These are phyloP conservation scores for Reticulascus tulasneorum DNA, from an alignment of 2,329 filamentous ascomycete genomes.

Conservation along the genomic window DNA sequence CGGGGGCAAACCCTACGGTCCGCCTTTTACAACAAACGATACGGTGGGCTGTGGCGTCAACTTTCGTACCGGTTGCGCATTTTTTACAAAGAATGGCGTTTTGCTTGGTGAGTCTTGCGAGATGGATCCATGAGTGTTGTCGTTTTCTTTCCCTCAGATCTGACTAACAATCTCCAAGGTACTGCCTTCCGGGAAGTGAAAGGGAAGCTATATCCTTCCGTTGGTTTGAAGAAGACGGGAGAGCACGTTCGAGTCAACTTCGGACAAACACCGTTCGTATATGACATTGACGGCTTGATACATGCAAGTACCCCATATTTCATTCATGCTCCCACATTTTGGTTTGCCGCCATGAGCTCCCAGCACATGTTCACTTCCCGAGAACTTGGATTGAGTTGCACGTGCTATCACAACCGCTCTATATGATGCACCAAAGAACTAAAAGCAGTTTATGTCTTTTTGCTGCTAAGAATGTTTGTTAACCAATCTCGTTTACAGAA, in stretches of 20 bases:
- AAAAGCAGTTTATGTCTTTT: too few species aligned
- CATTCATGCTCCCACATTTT: too few species aligned
- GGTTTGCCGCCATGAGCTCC: too few species aligned
- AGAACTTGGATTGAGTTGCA: too few species aligned
- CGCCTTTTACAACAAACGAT: conserved; percentile 52
- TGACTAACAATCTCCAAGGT: conserved; percentile 42
- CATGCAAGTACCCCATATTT: conserved; percentile 47
- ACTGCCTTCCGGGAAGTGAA: conserved; percentile 65
- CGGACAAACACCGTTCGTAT: conserved; percentile 74
- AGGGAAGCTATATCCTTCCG: conserved; percentile 60
- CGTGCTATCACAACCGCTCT: too few species aligned
- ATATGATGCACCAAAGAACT: too few species aligned
- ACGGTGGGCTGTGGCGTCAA: conserved; percentile 64
- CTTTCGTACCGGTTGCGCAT: conserved; percentile 59
- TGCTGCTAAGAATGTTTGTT: conserved; percentile 1
- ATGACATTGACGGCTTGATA: conserved; percentile 86
- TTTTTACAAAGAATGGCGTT: conserved; percentile 64
- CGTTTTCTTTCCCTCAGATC: conserved; percentile 3
- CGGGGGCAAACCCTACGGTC: conserved; percentile 54
- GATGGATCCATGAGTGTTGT: background rate
- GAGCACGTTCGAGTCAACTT: conserved; percentile 63
- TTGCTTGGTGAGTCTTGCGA: conserved; percentile 47
- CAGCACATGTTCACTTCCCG: too few species aligned
- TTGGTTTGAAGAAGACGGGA: conserved; percentile 62
- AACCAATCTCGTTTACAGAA: conserved; percentile 21